Base-by-base conservation (phyloP, 495 filamentous ascomycete genomes). In the Trichoderma reesei region DNA sequence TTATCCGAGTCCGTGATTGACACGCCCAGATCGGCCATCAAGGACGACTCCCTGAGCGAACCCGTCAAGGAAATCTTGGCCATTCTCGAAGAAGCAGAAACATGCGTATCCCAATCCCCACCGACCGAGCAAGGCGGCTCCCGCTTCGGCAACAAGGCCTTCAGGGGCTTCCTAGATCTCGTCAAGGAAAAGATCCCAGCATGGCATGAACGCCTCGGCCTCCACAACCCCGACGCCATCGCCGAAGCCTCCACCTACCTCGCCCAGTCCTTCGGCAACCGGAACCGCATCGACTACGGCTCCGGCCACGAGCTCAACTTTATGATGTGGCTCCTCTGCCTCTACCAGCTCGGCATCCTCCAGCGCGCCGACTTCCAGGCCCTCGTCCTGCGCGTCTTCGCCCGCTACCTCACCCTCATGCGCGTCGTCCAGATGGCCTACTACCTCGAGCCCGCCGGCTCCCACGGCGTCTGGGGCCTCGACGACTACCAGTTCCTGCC, bases 401-500 rank as follows among this genome's bases (percentile, higher is more conserved):
- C 84, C 16, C 84, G 85, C 51, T 98, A 98, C 68, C 82, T 98
- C 3, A 75, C 80, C 20, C 81, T 97, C 48, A 88, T 96, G 80
- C 89, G 92, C 36, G 76, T 78, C 9, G 80, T 98, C 5, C 96
- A 98, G 71, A 86, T 83, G 60, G 90, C 88, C 31, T 98, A 98
- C 76, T 96, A 94, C 60, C 86, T 98, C 56, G 94, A 98, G 69
- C 94, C 94, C 6, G 94, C 94, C 0, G 93, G 92, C 26, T 94
- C 91, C 6, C 91, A 96, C 69, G 93, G 93, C 16, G 94, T 98
- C 37, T 98, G 94, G 94, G 94, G 94, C 5, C 80, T 99, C 20
- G 94, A 99, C 70, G 94, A 99, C 73, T 96, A 98, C 80, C 93
- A 96, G 67, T 99, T 98, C 78, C 79, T 96, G 13, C 95, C 95